Evolutionary conservation across 106 monocot species (phyloP).

Genomic region (Phalaenopsis aphrodite): DNA sequence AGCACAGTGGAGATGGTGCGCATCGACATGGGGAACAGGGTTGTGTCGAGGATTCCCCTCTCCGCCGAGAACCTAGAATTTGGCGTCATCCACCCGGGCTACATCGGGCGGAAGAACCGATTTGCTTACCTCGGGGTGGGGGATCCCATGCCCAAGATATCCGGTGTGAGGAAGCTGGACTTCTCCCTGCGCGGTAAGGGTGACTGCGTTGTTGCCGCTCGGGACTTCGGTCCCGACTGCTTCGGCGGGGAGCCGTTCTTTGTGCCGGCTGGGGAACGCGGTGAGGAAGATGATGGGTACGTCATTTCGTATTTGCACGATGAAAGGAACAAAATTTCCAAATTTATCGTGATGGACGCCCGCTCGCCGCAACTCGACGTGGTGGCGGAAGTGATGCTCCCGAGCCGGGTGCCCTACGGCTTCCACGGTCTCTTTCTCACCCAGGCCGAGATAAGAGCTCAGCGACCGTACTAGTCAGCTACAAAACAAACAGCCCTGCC

Average conservation of each 20-base stretch:
- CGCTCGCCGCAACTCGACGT: constrained; percentile 51
- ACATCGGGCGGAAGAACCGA: constrained; percentile 38
- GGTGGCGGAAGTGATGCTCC: constrained; percentile 62
- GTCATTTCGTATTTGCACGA: constrained; percentile 63
- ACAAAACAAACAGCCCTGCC: no score
- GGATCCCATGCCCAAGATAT: constrained; percentile 44
- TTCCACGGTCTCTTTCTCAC: constrained; percentile 74
- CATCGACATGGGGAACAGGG: constrained; percentile 40
- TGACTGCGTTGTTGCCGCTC: constrained; percentile 43
- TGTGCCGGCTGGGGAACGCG: constrained; percentile 16
- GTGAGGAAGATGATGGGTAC: constrained; percentile 69
- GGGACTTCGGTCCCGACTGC: constrained; percentile 44
- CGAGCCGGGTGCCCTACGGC: constrained; percentile 62
- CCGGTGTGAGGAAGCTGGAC: constrained; percentile 59
- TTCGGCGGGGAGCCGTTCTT: constrained; percentile 72
- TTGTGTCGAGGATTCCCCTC: constrained; percentile 33
- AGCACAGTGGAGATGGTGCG: constrained; percentile 68
- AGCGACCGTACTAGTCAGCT: constrained; percentile 10
- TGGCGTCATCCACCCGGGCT: constrained; percentile 43
- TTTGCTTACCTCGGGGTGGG: constrained; percentile 47
- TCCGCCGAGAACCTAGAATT: constrained; percentile 49
- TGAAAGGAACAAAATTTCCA: constrained; percentile 47
- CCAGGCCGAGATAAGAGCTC: constrained; percentile 28
- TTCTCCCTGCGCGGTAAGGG: constrained; percentile 19
- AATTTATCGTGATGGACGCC: constrained; percentile 76